phyloP scores from a whole-genome alignment of 1,284 basidiomycete species.

The Sporisorium reilianum region DNA sequence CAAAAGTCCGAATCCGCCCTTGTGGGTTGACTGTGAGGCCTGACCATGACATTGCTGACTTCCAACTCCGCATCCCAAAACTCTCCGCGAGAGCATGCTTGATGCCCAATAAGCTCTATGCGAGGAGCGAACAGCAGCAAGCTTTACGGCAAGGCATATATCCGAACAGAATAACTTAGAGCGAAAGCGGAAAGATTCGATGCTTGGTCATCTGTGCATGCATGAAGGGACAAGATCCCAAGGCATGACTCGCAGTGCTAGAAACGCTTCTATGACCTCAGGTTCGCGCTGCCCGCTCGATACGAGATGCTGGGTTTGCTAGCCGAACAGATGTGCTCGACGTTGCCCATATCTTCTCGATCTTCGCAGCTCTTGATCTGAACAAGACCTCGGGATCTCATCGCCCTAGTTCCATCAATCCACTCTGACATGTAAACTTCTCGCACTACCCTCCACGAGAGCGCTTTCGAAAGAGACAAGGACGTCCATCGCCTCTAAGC shows the following conservation, averaged over 20 bases:
- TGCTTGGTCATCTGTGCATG: constrained; percentile 4
- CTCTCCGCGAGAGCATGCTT: neutral
- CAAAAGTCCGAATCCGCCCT: neutral
- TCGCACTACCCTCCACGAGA: neutral
- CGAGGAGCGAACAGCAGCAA: too few species aligned
- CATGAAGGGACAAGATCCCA: neutral
- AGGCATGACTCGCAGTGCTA: neutral
- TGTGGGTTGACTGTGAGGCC: neutral
- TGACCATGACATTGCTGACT: neutral
- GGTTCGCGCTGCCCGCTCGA: neutral
- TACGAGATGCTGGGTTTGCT: constrained; percentile 1
- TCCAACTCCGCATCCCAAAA: constrained; percentile 1
- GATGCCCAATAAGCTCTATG: too few species aligned
- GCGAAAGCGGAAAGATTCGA: neutral
- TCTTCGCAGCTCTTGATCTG: neutral
- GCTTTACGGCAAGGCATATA: neutral
- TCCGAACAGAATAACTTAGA: neutral
- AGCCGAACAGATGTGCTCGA: neutral
- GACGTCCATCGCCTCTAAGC: neutral
- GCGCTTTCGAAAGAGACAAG: neutral
- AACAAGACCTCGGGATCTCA: constrained; percentile 1
- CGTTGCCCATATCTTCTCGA: constrained; percentile 3
- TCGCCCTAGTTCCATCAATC: neutral
- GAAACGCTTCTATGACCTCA: neutral
- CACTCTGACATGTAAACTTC: neutral